Percentiles rank a stretch among this genome's conserved stretches.
Evolutionary conservation across 768 basidiomycete species (phyloP).

Genomic region (Mycena indigotica): DNA sequence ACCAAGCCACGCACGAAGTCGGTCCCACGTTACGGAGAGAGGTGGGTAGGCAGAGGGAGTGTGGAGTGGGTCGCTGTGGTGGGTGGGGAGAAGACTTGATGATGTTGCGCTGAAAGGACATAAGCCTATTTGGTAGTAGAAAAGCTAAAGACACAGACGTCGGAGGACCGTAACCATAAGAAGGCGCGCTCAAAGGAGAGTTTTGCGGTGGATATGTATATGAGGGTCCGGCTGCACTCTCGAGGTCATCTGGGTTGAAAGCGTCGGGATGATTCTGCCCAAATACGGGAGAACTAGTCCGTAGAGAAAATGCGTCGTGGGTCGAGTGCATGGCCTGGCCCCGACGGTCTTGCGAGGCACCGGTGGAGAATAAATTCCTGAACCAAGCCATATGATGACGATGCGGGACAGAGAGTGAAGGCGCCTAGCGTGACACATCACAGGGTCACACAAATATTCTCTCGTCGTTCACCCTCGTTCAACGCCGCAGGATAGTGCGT

Average conservation of each 20-base stretch:
- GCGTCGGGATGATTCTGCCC: constrained; percentile 57
- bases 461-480: too few relatives aligned
- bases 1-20: constrained; percentile 79
- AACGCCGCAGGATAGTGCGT: too few relatives aligned
- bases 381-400: constrained; percentile 67
- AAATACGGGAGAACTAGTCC: constrained; percentile 66
- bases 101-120: constrained; percentile 33
- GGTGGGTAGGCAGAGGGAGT: constrained; percentile 72
- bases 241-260: constrained; percentile 56
- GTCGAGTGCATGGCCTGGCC: constrained; percentile 76
- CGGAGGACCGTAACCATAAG: constrained; percentile 64
- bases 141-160: constrained; percentile 43
- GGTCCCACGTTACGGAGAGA: constrained; percentile 79
- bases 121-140: constrained; percentile 9
- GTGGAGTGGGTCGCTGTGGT: constrained; percentile 54
- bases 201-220: constrained; percentile 83
- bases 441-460: too few relatives aligned
- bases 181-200: constrained; percentile 59
- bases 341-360: constrained; percentile 51
- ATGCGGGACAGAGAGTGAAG: too few relatives aligned
- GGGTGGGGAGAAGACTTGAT: constrained; percentile 67
- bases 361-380: constrained; percentile 61
- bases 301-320: constrained; percentile 86
- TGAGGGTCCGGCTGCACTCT: constrained; percentile 47
- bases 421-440: too few relatives aligned